phyloP scores from a whole-genome alignment of 305 asterid genomes.

The Caryopteris hybrid region DNA sequence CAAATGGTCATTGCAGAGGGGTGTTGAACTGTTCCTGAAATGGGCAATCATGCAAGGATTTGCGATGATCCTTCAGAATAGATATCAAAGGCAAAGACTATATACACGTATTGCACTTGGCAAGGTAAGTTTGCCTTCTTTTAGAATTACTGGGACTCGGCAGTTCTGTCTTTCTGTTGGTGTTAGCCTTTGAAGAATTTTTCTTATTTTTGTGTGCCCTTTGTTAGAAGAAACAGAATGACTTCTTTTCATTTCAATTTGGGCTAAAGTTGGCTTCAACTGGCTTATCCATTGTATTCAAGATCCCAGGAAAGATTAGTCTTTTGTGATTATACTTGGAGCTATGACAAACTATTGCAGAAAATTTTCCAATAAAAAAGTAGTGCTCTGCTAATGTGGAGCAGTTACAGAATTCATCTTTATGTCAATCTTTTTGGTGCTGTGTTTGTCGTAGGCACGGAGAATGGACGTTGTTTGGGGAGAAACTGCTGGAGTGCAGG shows the following conservation, averaged over 20 bases:
- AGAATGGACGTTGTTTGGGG: constrained; percentile 99
- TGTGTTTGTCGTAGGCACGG: constrained; percentile 59
- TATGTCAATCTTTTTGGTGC: neutral
- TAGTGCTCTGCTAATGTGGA: neutral
- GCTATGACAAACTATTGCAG: neutral
- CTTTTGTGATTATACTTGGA: neutral
- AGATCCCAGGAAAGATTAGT: constrained; percentile 3
- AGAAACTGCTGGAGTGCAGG: constrained; percentile 98
- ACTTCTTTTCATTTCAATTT: neutral
- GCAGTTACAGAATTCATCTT: neutral
- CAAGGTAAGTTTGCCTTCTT: constrained; percentile 48
- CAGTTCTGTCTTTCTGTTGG: neutral
- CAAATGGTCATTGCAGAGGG: constrained; percentile 57
- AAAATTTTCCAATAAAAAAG: neutral
- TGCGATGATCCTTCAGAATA: constrained; percentile 93
- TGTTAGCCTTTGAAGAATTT: neutral
- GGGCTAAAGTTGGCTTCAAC: constrained; percentile 6
- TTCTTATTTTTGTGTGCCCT: neutral
- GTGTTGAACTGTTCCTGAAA: constrained; percentile 63
- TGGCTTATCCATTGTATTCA: neutral
- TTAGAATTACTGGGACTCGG: neutral
- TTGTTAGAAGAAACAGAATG: too few species aligned
- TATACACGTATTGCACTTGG: constrained; percentile 99
- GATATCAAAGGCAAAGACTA: constrained; percentile 93
- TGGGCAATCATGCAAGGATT: constrained; percentile 99